A percentile compares a stretch with the other conserved stretches of the same genome.
Conservation (phyloP, 495 filamentous ascomycete species). For the Penicillium argentinense region DNA sequence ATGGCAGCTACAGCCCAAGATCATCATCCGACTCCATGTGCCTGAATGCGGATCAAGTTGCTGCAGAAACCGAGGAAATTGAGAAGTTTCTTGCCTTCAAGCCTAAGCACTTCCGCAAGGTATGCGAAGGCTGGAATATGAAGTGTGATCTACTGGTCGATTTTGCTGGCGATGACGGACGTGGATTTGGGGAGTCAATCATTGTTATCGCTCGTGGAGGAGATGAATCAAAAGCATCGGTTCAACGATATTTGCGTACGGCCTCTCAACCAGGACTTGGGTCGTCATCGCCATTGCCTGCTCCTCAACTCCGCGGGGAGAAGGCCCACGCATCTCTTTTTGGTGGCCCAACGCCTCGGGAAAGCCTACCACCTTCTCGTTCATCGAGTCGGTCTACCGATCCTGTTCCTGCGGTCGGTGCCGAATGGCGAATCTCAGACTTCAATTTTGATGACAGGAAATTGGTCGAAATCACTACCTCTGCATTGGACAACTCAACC, state of each 20-base stretch:
- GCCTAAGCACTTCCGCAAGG: conserved; percentile 74
- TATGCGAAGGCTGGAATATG: conserved; percentile 92
- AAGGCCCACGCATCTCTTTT: conserved; percentile 31
- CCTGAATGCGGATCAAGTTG: conserved; percentile 66
- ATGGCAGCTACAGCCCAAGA: conserved; percentile 67
- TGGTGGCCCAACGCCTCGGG: conserved; percentile 26
- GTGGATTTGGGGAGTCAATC: conserved; percentile 69
- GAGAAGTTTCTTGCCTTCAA: conserved; percentile 71
- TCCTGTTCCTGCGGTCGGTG: conserved; percentile 20
- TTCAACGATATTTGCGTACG: conserved; percentile 52
- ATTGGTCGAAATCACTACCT: conserved; percentile 63
- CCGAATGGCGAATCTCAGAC: conserved; percentile 61
- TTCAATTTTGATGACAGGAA: conserved; percentile 55
- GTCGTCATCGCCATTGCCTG: conserved; percentile 11
- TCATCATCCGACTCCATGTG: conserved; percentile 70
- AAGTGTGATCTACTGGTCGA: conserved; percentile 81
- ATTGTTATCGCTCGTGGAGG: conserved; percentile 72
- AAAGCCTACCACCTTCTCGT: conserved; percentile 29
- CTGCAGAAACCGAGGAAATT: conserved; percentile 76
- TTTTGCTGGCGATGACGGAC: conserved; percentile 77
- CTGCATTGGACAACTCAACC: conserved; percentile 72
- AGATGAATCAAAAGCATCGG: conserved; percentile 51
- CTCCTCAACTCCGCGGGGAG: background rate
- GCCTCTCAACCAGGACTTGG: conserved; percentile 6
- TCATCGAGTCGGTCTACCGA: conserved; percentile 24